Base-by-base conservation (phyloP, 2,329 filamentous ascomycete species). In the Sporothrix pseudoabietina region DNA sequence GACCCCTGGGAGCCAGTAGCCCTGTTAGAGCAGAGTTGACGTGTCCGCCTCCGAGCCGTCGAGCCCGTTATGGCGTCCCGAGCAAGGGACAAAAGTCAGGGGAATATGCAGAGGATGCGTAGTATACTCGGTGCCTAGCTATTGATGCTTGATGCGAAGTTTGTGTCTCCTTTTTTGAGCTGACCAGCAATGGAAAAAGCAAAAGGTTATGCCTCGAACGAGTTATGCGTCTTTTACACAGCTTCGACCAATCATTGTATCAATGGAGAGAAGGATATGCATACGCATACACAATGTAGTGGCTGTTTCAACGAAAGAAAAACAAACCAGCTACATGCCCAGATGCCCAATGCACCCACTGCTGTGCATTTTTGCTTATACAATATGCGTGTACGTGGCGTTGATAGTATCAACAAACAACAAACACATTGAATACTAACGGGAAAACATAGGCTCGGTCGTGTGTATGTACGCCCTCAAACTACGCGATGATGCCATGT, bases 11-110 rank as follows among this genome's bases (percentile, higher is more conserved):
- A 49, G 63, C 22, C 14, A 35, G 41, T 49, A 41, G 10, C n/a
- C 61, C 16, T 39, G 16, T 52, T 68, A 6, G 47, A 69, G 41
- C 57, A 19, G 9, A 16, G 61, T 52, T 75, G 73, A 75, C 73
- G 73, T 75, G 73, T 69, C 54, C 63, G 26, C 19, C 44, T 52
- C 35, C 54, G 54, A 75, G 61, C 41, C 73, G 71, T 61, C 59
- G n/a, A 72, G 57, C 66, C 57, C 49, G 47, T 71, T 66, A 68
- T 44, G 65, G 59, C 55, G 54, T 59, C 35, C 32, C 35, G 39
- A 22, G 9, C 35, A 22, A n/a, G 55, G 7, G 41, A 66, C 9
- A n/a, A n/a, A 26, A 22, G 16, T 30, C 8, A 41, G 12, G 32
- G 32, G 61, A 49, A 14, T 44, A 12, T 1, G 41, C 3, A 4